Base-by-base conservation (phyloP, 306 rosid genomes). In the Comarum palustre region DNA sequence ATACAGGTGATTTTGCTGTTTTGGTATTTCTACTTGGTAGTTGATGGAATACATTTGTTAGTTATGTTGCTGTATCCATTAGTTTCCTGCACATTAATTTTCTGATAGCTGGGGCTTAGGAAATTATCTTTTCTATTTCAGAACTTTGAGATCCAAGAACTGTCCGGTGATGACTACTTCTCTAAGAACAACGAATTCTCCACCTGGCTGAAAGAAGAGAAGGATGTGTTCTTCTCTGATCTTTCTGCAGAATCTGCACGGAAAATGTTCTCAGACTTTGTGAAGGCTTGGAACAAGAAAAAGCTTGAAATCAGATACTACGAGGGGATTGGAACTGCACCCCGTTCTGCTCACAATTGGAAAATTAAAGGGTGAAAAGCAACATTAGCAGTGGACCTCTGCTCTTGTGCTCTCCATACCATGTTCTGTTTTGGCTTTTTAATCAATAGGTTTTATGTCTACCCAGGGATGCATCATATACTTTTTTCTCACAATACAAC, bases 131-230 rank as follows among this genome's bases (percentile, higher is more conserved):
- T 38, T 41, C 50, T 75, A 20, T 81, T 81, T 54, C 74, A 71
- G 87, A 78, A 82, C 64, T 72, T 81, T 77, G 88, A 80, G 27
- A 41, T 89, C 73, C 87, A 84, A 75, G 89, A 91, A 62, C 80
- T 94, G 73, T 89, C 95, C 22, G 78, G 57, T 24, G 97, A 91
- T 64, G 97, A 91, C 73, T 94, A 94, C 75, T 94, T 94, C 81
- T 81, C 82, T 0, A 94, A 91, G 94, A 94, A 89, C 51, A 94
- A 89, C 19, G 98, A 94, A 72, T 94, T 94, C 73, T 86, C 98
- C 66, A 87, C 88, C 16, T 94, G 98, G 98, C 86, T 91, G 75
- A 91, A 91, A 76, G 98, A 94, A 77, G 90, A 89, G 88, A 94
- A 87, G 76, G 84, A 87, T 47, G 77, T 91, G 41, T 94, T 89